A percentile compares a stretch with the other conserved stretches of the same genome.
phyloP scores from a whole-genome alignment of 305 asterid genomes.

The Striga hermonthica region DNA sequence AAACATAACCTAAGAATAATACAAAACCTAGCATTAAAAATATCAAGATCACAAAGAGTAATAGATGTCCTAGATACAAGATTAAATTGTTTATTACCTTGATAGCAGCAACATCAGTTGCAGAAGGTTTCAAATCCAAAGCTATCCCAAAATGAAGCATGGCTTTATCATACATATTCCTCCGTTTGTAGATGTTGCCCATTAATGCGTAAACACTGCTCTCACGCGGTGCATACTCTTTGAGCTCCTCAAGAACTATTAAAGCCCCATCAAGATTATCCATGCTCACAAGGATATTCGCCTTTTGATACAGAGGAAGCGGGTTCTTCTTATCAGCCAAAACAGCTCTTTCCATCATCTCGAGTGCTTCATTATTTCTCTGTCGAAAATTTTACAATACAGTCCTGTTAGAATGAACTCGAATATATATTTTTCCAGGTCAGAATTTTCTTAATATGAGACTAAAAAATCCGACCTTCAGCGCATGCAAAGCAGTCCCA shows the following conservation, averaged over 20 bases:
- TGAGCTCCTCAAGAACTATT: conserved; percentile 89
- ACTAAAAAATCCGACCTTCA: conserved; percentile 52
- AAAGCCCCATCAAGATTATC: conserved; percentile 77
- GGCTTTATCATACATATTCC: conserved; percentile 69
- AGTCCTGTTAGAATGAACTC: not conserved
- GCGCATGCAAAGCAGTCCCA: conserved; percentile 79
- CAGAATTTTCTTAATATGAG: no score
- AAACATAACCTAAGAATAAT: no score
- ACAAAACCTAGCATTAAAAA: no score
- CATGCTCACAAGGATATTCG: conserved; percentile 87
- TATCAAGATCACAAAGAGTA: no score
- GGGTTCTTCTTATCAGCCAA: conserved; percentile 94
- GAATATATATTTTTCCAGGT: no score
- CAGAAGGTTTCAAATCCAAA: conserved; percentile 91
- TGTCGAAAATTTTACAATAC: conserved; percentile 35
- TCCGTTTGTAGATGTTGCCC: conserved; percentile 87
- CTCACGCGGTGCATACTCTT: conserved; percentile 88
- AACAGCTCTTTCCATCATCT: conserved; percentile 84
- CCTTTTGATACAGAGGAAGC: conserved; percentile 93
- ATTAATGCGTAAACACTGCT: conserved; percentile 91
- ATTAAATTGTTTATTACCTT: conserved; percentile 47
- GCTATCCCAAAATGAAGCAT: conserved; percentile 95
- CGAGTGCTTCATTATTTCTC: conserved; percentile 78
- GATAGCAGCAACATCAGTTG: conserved; percentile 89
- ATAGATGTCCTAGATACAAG: not conserved